phyloP scores from a whole-genome alignment of 2,329 filamentous ascomycete genomes.

The Diaporthe destruens region DNA sequence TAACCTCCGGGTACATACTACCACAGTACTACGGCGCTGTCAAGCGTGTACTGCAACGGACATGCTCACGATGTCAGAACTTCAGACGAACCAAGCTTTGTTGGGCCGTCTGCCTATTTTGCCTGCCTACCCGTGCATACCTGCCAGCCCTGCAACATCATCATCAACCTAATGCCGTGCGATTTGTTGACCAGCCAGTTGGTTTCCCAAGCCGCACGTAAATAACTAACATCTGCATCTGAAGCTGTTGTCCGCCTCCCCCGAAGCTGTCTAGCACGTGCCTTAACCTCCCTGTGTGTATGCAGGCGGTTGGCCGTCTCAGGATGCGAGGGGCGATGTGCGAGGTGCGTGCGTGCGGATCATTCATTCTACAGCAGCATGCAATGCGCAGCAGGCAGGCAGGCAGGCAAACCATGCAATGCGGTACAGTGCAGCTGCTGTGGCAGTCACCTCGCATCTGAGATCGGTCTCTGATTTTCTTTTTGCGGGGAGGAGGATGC shows the following conservation, averaged over 20 bases:
- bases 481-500: not conserved
- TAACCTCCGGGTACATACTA: too few relatives aligned
- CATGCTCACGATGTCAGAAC: not conserved
- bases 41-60: not conserved
- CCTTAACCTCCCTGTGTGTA: not conserved
- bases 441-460: conserved; percentile 7
- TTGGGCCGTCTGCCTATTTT: not conserved
- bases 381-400: conserved; percentile 23
- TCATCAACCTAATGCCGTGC: not conserved
- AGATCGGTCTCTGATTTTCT: not conserved
- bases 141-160: not conserved
- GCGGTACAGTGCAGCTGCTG: conserved; percentile 11
- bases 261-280: conserved; percentile 10
- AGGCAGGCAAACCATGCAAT: conserved; percentile 1
- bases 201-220: not conserved
- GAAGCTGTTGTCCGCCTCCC: not conserved
- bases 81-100: conserved; percentile 25
- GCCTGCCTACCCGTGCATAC: not conserved
- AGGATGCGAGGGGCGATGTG: not conserved
- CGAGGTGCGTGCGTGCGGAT: not conserved
- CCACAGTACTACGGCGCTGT: not conserved
- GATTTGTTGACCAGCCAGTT: not conserved
- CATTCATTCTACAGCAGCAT: conserved; percentile 24
- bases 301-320: conserved; percentile 12
- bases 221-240: not conserved